Percentiles rank a stretch among this genome's conserved stretches.
phyloP scores from a whole-genome alignment of 2,329 filamentous ascomycete species.

The Fusarium papillatum region DNA sequence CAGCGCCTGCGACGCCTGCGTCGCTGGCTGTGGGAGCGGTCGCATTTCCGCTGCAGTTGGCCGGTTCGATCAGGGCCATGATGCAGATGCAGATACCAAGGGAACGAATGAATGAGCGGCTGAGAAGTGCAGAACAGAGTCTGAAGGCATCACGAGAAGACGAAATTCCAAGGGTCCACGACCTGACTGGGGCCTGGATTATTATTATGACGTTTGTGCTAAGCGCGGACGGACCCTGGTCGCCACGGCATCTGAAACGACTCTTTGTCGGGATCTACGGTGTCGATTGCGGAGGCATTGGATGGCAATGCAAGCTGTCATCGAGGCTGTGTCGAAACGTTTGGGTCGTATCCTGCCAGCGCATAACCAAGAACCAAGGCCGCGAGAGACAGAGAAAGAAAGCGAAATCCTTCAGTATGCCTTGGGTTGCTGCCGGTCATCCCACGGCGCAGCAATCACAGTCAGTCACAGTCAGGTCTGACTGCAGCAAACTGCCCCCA shows the following conservation, averaged over 20 bases:
- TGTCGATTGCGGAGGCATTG: constrained; percentile 33
- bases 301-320: constrained; percentile 37
- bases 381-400: background rate
- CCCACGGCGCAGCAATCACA: background rate
- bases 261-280: constrained; percentile 36
- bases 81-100: constrained; percentile 48
- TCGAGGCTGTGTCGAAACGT: constrained; percentile 37
- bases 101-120: constrained; percentile 7
- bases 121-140: constrained; percentile 5
- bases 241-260: constrained; percentile 38
- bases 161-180: constrained; percentile 20
- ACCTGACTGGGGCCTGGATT: constrained; percentile 24
- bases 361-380: constrained; percentile 18
- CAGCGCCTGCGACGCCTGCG: constrained; percentile 68
- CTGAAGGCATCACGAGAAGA: constrained; percentile 27
- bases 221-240: constrained; percentile 44
- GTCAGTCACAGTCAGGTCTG: background rate
- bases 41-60: constrained; percentile 71
- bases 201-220: constrained; percentile 44
- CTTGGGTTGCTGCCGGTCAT: constrained; percentile 6
- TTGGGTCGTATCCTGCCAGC: constrained; percentile 35
- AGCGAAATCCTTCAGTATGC: background rate
- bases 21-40: constrained; percentile 59
- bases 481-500: background rate
- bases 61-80: constrained; percentile 70